Base-by-base conservation (phyloP, 306 rosid species). In the Prunus kanzakura region DNA sequence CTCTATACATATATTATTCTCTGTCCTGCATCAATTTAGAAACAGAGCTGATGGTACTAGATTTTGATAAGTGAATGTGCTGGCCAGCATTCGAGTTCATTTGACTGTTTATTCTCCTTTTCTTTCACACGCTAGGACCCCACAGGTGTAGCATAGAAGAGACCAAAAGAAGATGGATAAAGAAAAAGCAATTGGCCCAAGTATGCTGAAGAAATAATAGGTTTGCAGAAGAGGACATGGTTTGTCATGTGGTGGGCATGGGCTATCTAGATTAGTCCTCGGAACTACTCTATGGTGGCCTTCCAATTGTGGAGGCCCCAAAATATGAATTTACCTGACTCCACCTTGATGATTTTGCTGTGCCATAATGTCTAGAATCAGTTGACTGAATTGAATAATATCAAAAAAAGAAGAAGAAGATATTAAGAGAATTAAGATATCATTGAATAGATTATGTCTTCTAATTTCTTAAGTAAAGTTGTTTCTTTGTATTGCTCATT, bases 91-190 rank as follows among this genome's bases (percentile, higher is more conserved):
- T 64, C 7, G 68, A 19, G 25, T 64, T 64, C 30, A 32, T 32
- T 22, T 1, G 2, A 65, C 18, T 65, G n/a, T 38, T 2, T 65
- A 8, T 19, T 16, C 4, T 38, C 70, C 51, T 65, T 38, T 38
- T 50, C 15, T n/a, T 65, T 65, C 69, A n/a, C 51, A 65, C 11
- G 69, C n/a, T 65, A 65, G 11, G 67, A 62, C 67, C 22, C 45
- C 67, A 29, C 43, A 15, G 22, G 43, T 62, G 22, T 16, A 62
- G 27, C n/a, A 10, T 35, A 35, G 49, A 64, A 32, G 45, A 30
- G 16, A 64, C 27, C 69, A 64, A 35, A 65, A 35, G 23, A 64
- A 65, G 51, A 29, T 65, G 19, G 70, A 4, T n/a, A 65, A 11
- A 41, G 70, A 41, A 11, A 41, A 11, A 38, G 30, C 10, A 38